Percentiles rank a stretch among this genome's conserved stretches.
Conservation (phyloP, 768 basidiomycete species). For the Suillus luteus region DNA sequence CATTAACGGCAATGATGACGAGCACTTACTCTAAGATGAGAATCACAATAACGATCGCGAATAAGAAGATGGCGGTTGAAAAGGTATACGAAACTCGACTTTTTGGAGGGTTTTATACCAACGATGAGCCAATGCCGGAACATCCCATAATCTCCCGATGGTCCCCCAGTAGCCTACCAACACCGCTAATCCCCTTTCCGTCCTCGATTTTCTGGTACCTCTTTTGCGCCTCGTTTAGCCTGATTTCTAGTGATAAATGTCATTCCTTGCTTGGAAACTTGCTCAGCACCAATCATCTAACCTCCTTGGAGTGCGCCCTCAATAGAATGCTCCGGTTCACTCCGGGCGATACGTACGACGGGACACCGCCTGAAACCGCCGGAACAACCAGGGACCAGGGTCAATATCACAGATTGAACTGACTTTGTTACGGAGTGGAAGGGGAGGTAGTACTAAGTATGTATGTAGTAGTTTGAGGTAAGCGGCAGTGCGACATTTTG, state of each 20-base stretch:
- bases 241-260: neutral
- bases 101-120: constrained; percentile 29
- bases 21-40: constrained; percentile 23
- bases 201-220: neutral
- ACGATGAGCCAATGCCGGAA: constrained; percentile 22
- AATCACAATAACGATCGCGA: constrained; percentile 5
- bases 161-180: too few species aligned
- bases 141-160: constrained; percentile 37
- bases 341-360: constrained; percentile 6
- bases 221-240: neutral
- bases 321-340: constrained; percentile 9
- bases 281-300: constrained; percentile 4
- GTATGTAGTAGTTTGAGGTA: neutral
- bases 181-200: neutral
- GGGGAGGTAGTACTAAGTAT: neutral
- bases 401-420: neutral
- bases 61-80: constrained; percentile 12
- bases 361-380: constrained; percentile 8
- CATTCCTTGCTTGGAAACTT: neutral
- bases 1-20: neutral
- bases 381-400: constrained; percentile 6
- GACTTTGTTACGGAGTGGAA: neutral
- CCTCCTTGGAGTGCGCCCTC: neutral
- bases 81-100: constrained; percentile 2
- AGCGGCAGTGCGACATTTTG: neutral